Conservation (phyloP, 768 basidiomycete species). For the Xerocomus brunneocitrinus region DNA sequence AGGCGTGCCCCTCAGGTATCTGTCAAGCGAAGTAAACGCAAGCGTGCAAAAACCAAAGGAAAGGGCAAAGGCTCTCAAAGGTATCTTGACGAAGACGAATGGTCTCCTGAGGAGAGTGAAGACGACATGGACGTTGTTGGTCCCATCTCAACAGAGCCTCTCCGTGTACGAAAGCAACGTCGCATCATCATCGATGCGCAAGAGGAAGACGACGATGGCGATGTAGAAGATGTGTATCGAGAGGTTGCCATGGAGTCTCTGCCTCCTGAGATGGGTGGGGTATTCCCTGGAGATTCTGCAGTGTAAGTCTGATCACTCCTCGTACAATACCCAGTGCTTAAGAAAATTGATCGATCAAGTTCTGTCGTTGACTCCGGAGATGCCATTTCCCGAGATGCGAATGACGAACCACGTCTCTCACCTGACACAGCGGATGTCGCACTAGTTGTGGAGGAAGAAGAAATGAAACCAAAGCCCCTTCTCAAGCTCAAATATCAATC, state of each 20-base stretch:
- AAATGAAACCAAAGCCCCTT: slow-evolving; percentile 67
- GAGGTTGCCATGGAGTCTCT: slow-evolving; percentile 19
- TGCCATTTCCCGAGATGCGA: not conserved
- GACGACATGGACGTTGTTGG: slow-evolving; percentile 12
- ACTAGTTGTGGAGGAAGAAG: slow-evolving; percentile 52
- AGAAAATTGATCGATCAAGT: slow-evolving; percentile 1
- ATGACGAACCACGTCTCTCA: not conserved
- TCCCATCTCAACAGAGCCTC: slow-evolving; percentile 12
- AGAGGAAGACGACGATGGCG: slow-evolving; percentile 23
- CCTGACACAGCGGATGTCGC: slow-evolving; percentile 26
- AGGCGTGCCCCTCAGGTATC: slow-evolving; percentile 9
- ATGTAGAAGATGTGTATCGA: not conserved
- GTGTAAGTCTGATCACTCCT: slow-evolving; percentile 4
- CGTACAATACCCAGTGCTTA: not conserved
- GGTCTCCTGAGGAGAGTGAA: slow-evolving; percentile 16
- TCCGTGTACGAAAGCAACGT: slow-evolving; percentile 32
- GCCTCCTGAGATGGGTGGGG: not conserved
- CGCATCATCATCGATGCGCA: slow-evolving; percentile 24
- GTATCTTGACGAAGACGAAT: slow-evolving; percentile 25
- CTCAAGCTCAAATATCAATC: slow-evolving; percentile 65
- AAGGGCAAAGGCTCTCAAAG: slow-evolving; percentile 29
- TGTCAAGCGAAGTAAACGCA: slow-evolving; percentile 16
- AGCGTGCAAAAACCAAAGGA: slow-evolving; percentile 39
- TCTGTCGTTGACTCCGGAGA: not conserved
- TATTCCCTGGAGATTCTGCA: not conserved